Evolutionary conservation across 352 stramenopile genomes (phyloP).

Genomic region (Phytophthora ohioensis): DNA sequence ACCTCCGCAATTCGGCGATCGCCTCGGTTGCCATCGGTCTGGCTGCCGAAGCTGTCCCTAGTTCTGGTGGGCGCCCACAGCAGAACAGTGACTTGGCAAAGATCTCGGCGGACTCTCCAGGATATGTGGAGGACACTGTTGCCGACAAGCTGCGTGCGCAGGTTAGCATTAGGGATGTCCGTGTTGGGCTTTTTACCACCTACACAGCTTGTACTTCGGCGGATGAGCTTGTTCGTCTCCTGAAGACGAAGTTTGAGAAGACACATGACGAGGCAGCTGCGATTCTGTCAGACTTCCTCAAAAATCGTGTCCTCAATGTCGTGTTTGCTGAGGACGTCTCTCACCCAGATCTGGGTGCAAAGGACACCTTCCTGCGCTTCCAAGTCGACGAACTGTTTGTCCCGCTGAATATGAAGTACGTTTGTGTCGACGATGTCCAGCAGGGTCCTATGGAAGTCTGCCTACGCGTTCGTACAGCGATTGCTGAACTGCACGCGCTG

Average conservation of each 20-base stretch:
- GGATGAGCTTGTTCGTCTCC: constrained; percentile 52
- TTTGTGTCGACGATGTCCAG: constrained; percentile 53
- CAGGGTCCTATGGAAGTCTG: constrained; percentile 78
- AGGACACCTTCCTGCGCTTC: constrained; percentile 79
- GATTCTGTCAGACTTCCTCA: constrained; percentile 56
- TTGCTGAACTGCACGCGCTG: constrained; percentile 72
- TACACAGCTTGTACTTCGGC: constrained; percentile 68
- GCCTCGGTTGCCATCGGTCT: constrained; percentile 62
- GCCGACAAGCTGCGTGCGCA: constrained; percentile 69
- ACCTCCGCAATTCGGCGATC: constrained; percentile 67
- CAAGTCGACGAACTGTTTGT: constrained; percentile 88
- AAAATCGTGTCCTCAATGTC: constrained; percentile 58
- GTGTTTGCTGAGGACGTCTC: constrained; percentile 61
- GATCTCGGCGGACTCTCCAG: constrained; percentile 43
- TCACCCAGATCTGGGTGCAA: constrained; percentile 55
- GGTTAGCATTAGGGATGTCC: constrained; percentile 65
- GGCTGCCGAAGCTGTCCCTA: constrained; percentile 48
- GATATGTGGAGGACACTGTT: constrained; percentile 66
- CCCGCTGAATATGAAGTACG: constrained; percentile 85
- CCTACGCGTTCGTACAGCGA: constrained; percentile 66
- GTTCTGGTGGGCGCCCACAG: constrained; percentile 39
- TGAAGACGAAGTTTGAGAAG: constrained; percentile 75
- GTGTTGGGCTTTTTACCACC: constrained; percentile 78
- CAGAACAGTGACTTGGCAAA: constrained; percentile 51
- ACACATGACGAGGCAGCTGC: constrained; percentile 48